phyloP scores from a whole-genome alignment of 257 asterid species.

The Gynochthodes officinalis region DNA sequence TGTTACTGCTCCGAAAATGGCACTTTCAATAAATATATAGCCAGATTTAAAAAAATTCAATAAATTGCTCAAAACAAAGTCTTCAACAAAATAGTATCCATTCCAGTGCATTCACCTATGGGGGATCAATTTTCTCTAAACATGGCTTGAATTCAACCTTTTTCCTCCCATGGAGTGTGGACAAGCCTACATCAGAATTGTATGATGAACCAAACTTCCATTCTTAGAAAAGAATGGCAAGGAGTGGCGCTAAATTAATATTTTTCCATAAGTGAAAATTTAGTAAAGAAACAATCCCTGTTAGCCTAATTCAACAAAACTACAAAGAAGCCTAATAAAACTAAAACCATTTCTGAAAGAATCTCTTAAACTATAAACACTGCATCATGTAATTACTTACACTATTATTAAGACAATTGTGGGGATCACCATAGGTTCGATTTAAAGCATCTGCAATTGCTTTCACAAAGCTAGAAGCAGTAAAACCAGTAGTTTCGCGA shows the following conservation, averaged over 20 bases:
- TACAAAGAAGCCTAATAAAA: neutral
- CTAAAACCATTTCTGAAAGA: neutral
- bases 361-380: neutral
- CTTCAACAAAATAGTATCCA: neutral
- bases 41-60: too few species aligned
- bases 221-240: neutral
- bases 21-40: too few species aligned
- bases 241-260: neutral
- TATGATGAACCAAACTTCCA: too few species aligned
- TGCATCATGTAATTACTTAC: constrained; percentile 43
- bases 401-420: constrained; percentile 53
- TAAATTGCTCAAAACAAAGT: neutral
- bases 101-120: neutral
- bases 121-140: too few species aligned
- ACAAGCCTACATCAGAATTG: neutral
- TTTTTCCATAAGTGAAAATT: neutral
- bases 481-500: constrained; percentile 82
- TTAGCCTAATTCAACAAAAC: neutral
- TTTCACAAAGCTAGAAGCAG: constrained; percentile 86
- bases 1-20: too few species aligned
- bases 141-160: neutral
- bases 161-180: neutral
- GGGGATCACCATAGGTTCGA: constrained; percentile 74
- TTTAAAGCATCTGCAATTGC: constrained; percentile 89
- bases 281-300: neutral